Conservation (phyloP, 352 stramenopile species). For the Globisporangium parvum region DNA sequence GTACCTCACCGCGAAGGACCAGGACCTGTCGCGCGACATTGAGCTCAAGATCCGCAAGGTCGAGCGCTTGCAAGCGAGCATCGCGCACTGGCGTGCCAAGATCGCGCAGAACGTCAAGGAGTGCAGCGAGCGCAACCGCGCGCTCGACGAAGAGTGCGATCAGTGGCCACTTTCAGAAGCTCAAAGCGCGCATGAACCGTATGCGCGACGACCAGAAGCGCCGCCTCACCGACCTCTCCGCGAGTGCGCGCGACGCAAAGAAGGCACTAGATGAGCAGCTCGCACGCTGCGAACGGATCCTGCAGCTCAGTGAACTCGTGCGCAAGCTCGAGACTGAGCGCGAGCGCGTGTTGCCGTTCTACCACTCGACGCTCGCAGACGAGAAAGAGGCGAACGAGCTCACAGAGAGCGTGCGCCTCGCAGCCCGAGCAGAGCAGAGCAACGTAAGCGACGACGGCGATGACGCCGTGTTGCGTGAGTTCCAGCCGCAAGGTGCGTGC, state of each 20-base stretch:
- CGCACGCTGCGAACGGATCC: too few species aligned
- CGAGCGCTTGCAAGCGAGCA: constrained; percentile 84
- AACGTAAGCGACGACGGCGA: constrained; percentile 26
- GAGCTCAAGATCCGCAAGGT: constrained; percentile 51
- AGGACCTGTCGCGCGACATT: constrained; percentile 87
- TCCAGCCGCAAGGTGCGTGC: too few species aligned
- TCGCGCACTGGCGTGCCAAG: constrained; percentile 90
- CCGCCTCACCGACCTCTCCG: too few species aligned
- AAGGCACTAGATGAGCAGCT: too few species aligned
- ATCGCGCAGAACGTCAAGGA: constrained; percentile 89
- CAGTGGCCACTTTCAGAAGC: not conserved
- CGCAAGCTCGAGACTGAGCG: constrained; percentile 90
- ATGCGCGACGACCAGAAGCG: too few species aligned
- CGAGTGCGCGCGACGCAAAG: too few species aligned
- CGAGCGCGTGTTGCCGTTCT: constrained; percentile 89
- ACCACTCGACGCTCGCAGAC: constrained; percentile 52
- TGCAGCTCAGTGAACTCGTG: constrained; percentile 75
- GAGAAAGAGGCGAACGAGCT: constrained; percentile 57
- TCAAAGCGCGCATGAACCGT: too few species aligned
- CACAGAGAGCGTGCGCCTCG: not conserved
- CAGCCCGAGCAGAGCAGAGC: constrained; percentile 21
- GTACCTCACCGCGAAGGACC: constrained; percentile 90
- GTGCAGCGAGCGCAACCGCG: constrained; percentile 83
- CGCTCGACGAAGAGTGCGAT: constrained; percentile 83
- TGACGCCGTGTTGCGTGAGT: too few species aligned